Evolutionary conservation across 257 asterid genomes (phyloP).

Genomic region (Pogostemon cablin): DNA sequence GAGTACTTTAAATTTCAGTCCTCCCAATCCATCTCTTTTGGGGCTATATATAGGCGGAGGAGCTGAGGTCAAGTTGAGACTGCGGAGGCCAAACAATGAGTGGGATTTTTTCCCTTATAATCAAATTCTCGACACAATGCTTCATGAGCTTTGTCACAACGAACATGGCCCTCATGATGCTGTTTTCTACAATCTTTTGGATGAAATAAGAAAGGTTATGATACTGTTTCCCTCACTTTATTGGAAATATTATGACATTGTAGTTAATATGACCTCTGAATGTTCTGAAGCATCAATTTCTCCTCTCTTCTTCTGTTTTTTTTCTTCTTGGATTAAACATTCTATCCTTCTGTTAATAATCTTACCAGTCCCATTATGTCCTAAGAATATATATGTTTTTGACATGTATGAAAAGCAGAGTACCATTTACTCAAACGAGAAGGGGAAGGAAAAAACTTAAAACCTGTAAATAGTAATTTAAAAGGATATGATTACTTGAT

Average conservation of each 20-base stretch:
- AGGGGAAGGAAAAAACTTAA: too few relatives aligned
- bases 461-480: too few relatives aligned
- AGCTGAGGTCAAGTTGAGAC: slow-evolving; percentile 71
- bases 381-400: not conserved
- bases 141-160: slow-evolving; percentile 92
- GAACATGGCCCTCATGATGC: slow-evolving; percentile 79
- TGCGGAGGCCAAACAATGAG: slow-evolving; percentile 76
- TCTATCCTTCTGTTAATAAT: not conserved
- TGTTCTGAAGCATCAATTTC: not conserved
- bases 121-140: slow-evolving; percentile 82
- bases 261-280: not conserved
- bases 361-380: not conserved
- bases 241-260: not conserved
- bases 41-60: slow-evolving; percentile 87
- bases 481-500: too few relatives aligned
- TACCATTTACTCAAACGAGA: too few relatives aligned
- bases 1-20: slow-evolving; percentile 49
- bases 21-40: slow-evolving; percentile 63
- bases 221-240: not conserved
- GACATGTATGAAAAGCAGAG: too few relatives aligned
- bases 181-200: slow-evolving; percentile 81
- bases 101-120: slow-evolving; percentile 72
- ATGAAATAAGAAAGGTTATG: slow-evolving; percentile 74
- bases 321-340: not conserved
- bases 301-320: not conserved